Evolutionary conservation across 345 rosid genomes (phyloP).

Genomic region (Garcia nutans): DNA sequence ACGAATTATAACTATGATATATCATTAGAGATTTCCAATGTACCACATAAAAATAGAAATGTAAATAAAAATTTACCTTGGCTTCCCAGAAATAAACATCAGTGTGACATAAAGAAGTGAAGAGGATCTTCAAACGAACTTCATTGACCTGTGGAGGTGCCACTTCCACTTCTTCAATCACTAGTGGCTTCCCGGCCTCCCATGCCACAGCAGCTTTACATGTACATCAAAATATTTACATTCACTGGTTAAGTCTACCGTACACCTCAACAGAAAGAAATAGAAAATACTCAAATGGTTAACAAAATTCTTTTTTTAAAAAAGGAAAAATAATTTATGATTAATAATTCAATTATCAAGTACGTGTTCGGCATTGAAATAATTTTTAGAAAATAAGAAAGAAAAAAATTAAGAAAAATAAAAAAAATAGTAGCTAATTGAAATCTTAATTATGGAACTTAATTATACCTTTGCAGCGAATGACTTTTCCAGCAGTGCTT

Average conservation of each 20-base stretch:
- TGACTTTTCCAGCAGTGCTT: slow-evolving; percentile 35
- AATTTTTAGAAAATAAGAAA: too few species aligned
- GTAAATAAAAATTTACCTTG: slow-evolving; percentile 24
- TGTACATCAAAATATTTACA: too few species aligned
- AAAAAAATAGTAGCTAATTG: too few species aligned
- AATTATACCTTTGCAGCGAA: slow-evolving; percentile 38
- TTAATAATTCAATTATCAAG: too few species aligned
- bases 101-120: slow-evolving; percentile 46
- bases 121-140: slow-evolving; percentile 42
- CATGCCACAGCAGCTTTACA: slow-evolving; percentile 50
- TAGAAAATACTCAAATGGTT: not conserved
- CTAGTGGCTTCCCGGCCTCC: slow-evolving; percentile 60
- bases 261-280: not conserved
- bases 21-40: too few species aligned
- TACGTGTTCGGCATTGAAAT: too few species aligned
- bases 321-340: too few species aligned
- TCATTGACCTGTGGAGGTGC: slow-evolving; percentile 50
- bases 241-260: not conserved
- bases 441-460: too few species aligned
- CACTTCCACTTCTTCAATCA: slow-evolving; percentile 51
- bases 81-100: slow-evolving; percentile 59
- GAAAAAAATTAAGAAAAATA: too few species aligned
- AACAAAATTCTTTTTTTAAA: too few species aligned
- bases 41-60: too few species aligned
- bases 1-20: too few species aligned